Base-by-base conservation (phyloP, 2,329 filamentous ascomycete genomes). In the Orbilia javanica region DNA sequence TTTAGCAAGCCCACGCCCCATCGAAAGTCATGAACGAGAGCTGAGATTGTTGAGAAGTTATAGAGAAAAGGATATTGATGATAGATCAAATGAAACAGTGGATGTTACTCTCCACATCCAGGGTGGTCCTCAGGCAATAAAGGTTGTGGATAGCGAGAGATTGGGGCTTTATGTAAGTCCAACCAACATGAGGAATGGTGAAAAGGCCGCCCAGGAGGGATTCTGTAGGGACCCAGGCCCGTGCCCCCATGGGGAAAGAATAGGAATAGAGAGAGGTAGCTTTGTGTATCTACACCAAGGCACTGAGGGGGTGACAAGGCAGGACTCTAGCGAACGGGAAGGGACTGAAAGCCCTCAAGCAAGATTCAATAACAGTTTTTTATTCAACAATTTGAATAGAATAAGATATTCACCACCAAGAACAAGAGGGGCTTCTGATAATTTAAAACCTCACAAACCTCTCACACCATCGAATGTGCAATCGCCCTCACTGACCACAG, bases 131-230 rank as follows among this genome's bases (percentile, higher is more conserved):
- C 22, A 62, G 22, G 36, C 42, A 7, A 25, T 66, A 20, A 48
- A 25, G 11, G 25, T 36, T 66, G 50, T 29, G 15, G 11, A 70
- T 2, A 60, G 53, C 0, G 39, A 66, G 20, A 50, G 36, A 13
- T 18, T 52, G 5, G 66, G 39, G 3, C 52, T 66, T n/a, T 53
- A 39, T 22, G 31, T 27, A 42, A 71, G 63, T 29, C 39, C 60
- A 6, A 67, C 20, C 60, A 36, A 11, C 65, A 25, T 18, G 42
- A 48, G 7, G 57, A 70, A 29, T 7, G 65, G 62, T 42, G 48
- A 50, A 34, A 50, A 60, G 11, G 65, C 27, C n/a, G 42, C 66
- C 3, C 20, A 15, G 10, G 29, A 39, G 20, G 46, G n/a, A 31
- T 70, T 57, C 31, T 70, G 66, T 44, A 11, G n/a, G 36, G 22